phyloP scores from a whole-genome alignment of 2,329 filamentous ascomycete species.

The Calonectria ilicicola region DNA sequence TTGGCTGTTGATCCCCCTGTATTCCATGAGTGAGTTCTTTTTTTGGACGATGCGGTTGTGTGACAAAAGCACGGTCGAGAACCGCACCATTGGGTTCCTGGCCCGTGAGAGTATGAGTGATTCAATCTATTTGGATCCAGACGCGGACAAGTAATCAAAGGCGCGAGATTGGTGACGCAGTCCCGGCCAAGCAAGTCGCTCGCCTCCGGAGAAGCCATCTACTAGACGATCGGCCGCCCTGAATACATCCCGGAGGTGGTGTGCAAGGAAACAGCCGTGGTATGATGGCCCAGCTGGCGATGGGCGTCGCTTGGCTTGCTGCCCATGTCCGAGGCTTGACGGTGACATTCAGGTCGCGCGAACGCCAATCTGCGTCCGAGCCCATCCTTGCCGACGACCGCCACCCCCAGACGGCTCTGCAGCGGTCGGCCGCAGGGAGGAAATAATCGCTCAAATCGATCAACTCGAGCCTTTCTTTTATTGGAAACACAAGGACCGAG shows the following conservation, averaged over 20 bases:
- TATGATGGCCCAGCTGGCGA: neutral
- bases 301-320: slow-evolving; percentile 17
- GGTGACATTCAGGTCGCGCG: slow-evolving; percentile 23
- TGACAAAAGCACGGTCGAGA: neutral
- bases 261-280: slow-evolving; percentile 18
- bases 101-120: slow-evolving; percentile 13
- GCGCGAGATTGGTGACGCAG: neutral
- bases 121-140: slow-evolving; percentile 1
- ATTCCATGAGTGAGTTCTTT: neutral
- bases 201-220: slow-evolving; percentile 18
- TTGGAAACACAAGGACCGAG: slow-evolving; percentile 17
- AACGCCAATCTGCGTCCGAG: slow-evolving; percentile 13
- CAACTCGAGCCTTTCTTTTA: slow-evolving; percentile 11
- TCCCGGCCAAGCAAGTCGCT: slow-evolving; percentile 15
- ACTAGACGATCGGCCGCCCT: slow-evolving; percentile 18
- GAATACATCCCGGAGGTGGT: slow-evolving; percentile 1
- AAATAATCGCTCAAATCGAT: slow-evolving; percentile 22
- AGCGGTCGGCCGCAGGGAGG: neutral
- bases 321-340: slow-evolving; percentile 34
- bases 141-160: neutral
- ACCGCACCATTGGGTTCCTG: slow-evolving; percentile 16
- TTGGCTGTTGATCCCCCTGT: neutral
- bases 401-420: slow-evolving; percentile 2
- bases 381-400: slow-evolving; percentile 1
- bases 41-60: neutral